Evolutionary conservation across 371 early-diverging fungal genomes (phyloP).

Genomic region (Saksenaea oblongispora): DNA sequence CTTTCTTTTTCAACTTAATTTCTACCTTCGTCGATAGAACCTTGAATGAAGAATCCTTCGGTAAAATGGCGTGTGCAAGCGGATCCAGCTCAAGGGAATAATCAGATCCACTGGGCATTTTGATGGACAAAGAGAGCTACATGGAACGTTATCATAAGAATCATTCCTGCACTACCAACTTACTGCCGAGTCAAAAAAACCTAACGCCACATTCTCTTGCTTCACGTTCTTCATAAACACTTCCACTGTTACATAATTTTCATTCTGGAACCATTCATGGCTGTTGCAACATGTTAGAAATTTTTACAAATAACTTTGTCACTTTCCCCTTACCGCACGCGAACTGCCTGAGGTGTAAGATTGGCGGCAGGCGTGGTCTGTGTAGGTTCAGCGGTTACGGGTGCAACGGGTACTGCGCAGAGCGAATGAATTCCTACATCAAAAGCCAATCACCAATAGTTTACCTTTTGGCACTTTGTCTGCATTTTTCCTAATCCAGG

Average conservation of each 20-base stretch:
- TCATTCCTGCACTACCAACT: constrained; percentile 7
- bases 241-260: constrained; percentile 80
- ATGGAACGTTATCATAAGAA: not conserved
- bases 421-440: not conserved
- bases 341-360: constrained; percentile 12
- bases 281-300: constrained; percentile 34
- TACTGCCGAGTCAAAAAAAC: constrained; percentile 62
- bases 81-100: constrained; percentile 85
- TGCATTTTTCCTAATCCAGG: constrained; percentile 57
- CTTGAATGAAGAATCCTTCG: constrained; percentile 66
- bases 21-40: constrained; percentile 93
- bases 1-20: constrained; percentile 83
- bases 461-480: constrained; percentile 38
- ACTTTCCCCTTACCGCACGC: constrained; percentile 13
- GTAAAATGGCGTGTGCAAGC: constrained; percentile 74
- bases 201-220: constrained; percentile 65
- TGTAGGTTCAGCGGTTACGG: constrained; percentile 8
- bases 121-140: constrained; percentile 75
- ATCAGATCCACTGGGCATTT: constrained; percentile 76
- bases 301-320: not conserved
- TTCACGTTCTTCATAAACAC: constrained; percentile 89
- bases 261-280: constrained; percentile 98
- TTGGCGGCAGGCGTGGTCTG: not conserved
- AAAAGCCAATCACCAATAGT: not conserved
- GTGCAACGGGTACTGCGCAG: not conserved